phyloP scores from a whole-genome alignment of 495 filamentous ascomycete species.

The Xylaria grammica region DNA sequence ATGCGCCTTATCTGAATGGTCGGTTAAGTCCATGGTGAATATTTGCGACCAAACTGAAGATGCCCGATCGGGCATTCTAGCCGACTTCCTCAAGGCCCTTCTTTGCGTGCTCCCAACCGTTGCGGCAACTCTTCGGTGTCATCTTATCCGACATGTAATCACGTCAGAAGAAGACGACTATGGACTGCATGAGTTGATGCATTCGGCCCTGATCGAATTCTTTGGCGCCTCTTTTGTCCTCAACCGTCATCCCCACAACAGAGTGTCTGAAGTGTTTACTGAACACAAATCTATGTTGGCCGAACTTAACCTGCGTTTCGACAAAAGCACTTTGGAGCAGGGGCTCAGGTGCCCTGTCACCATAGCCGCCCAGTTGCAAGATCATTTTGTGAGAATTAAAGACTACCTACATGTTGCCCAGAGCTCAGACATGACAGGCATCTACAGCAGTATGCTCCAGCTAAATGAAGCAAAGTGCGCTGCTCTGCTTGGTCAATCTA shows the following conservation, averaged over 20 bases:
- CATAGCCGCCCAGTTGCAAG: not conserved
- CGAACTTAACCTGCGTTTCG: not conserved
- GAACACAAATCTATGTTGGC: not conserved
- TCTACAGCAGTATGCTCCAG: not conserved
- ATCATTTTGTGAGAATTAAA: not conserved
- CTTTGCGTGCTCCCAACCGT: not conserved
- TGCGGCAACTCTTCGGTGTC: not conserved
- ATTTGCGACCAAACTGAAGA: conserved; percentile 7
- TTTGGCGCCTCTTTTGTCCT: conserved; percentile 1
- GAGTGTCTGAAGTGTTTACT: not conserved
- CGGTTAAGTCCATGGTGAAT: not conserved
- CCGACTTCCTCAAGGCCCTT: conserved; percentile 16
- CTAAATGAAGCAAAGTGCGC: not conserved
- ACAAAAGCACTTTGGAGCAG: not conserved
- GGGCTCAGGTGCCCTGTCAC: not conserved
- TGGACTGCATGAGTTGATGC: not conserved
- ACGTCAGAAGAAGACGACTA: not conserved
- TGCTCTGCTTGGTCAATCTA: not conserved
- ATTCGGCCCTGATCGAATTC: conserved; percentile 13
- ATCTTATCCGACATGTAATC: not conserved
- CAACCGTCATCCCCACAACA: not conserved
- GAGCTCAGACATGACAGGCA: not conserved
- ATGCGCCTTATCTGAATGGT: not conserved
- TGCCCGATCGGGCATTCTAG: conserved; percentile 14
- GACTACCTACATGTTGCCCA: not conserved